A percentile compares a stretch with the other conserved stretches of the same genome.
Evolutionary conservation across 805 yeast species (phyloP).

Genomic region (Zygotorulaspora florentina): DNA sequence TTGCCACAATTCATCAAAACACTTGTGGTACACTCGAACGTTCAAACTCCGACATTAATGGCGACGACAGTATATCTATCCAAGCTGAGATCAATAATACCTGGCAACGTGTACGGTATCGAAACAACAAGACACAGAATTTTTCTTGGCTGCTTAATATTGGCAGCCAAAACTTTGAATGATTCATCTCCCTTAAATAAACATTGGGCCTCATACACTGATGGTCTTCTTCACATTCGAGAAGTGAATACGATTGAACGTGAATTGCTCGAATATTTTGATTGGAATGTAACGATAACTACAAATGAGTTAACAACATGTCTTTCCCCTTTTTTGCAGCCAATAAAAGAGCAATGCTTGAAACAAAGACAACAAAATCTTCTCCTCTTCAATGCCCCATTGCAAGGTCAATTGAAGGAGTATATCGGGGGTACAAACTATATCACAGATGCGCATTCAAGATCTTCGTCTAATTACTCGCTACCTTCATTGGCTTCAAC

Average conservation of each 20-base stretch:
- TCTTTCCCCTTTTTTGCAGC: slow-evolving; percentile 68
- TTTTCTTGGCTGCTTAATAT: slow-evolving; percentile 79
- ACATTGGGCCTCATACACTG: slow-evolving; percentile 93
- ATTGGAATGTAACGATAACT: slow-evolving; percentile 77
- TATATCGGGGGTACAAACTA: slow-evolving; percentile 13
- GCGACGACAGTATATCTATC: slow-evolving; percentile 80
- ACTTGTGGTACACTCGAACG: slow-evolving; percentile 77
- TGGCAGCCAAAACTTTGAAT: slow-evolving; percentile 89
- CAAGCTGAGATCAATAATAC: slow-evolving; percentile 70
- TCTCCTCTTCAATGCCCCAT: slow-evolving; percentile 25
- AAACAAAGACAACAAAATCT: slow-evolving; percentile 25
- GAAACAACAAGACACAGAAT: slow-evolving; percentile 91
- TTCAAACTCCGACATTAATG: slow-evolving; percentile 93
- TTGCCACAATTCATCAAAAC: slow-evolving; percentile 64
- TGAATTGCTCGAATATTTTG: slow-evolving; percentile 73
- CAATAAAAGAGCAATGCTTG: slow-evolving; percentile 50
- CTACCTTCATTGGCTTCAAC: slow-evolving; percentile 42
- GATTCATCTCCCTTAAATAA: slow-evolving; percentile 93
- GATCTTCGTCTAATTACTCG: slow-evolving; percentile 34
- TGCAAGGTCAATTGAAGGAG: slow-evolving; percentile 15
- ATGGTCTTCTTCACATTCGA: slow-evolving; percentile 67
- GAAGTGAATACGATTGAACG: slow-evolving; percentile 91
- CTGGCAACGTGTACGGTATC: slow-evolving; percentile 86
- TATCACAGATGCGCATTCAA: slow-evolving; percentile 25
- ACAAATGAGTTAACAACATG: slow-evolving; percentile 66